These are phyloP conservation scores for Flammula alnicola DNA, from an alignment of 1,284 basidiomycete genomes.

Conservation along the genomic window DNA sequence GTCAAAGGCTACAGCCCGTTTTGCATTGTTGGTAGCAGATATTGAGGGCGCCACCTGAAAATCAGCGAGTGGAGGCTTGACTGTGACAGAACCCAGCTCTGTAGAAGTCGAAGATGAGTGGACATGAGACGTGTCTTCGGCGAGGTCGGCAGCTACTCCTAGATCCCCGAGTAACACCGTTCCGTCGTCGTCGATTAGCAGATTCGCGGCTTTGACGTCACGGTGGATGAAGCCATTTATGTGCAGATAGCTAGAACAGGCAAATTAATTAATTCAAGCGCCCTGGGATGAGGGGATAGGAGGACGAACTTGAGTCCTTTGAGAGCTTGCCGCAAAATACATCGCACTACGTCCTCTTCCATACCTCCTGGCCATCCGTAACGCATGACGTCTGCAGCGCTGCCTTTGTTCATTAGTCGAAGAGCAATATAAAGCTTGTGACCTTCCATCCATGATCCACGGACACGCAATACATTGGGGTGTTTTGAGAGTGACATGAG, in stretches of 20 bases:
- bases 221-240: slow-evolving; percentile 89
- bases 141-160: slow-evolving; percentile 83
- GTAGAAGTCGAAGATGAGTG: slow-evolving; percentile 19
- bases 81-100: slow-evolving; percentile 25
- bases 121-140: slow-evolving; percentile 57
- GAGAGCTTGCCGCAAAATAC: slow-evolving; percentile 82
- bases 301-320: slow-evolving; percentile 81
- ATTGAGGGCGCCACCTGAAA: slow-evolving; percentile 14
- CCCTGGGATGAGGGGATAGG: neutral
- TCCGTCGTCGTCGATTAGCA: slow-evolving; percentile 86
- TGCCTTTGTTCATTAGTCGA: slow-evolving; percentile 88
- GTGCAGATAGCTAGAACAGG: slow-evolving; percentile 75
- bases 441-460: slow-evolving; percentile 87
- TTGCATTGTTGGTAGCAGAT: slow-evolving; percentile 19
- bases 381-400: slow-evolving; percentile 84
- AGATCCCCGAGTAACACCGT: slow-evolving; percentile 90
- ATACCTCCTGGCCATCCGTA: slow-evolving; percentile 87
- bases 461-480: slow-evolving; percentile 87
- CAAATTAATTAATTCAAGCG: neutral
- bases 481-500: slow-evolving; percentile 95
- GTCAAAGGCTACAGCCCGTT: slow-evolving; percentile 40
- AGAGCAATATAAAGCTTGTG: slow-evolving; percentile 86
- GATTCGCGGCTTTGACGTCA: slow-evolving; percentile 89
- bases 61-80: slow-evolving; percentile 27
- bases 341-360: slow-evolving; percentile 85